These are phyloP conservation scores for Aureobasidium vineae DNA, from an alignment of 2,329 filamentous ascomycete species.

Conservation along the genomic window DNA sequence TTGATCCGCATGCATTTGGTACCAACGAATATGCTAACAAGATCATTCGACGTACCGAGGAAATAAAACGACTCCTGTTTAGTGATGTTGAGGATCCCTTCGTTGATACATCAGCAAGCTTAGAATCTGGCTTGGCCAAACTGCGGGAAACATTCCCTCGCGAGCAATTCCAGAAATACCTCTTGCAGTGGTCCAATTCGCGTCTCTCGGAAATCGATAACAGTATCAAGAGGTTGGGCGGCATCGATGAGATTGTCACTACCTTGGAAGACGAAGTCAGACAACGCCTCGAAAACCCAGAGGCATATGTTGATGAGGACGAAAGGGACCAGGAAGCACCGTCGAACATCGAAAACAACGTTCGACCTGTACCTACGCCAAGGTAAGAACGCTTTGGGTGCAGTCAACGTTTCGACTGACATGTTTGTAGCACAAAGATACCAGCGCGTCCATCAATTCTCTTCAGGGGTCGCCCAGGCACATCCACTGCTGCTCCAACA, in stretches of 20 bases:
- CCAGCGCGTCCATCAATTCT: background rate
- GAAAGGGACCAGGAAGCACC: background rate
- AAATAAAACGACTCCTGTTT: background rate
- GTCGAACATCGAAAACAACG: background rate
- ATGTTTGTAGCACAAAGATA: background rate
- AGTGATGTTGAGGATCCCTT: background rate
- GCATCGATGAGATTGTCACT: constrained; percentile 42
- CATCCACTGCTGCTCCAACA: background rate
- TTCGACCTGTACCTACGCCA: background rate
- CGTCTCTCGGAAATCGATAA: constrained; percentile 48
- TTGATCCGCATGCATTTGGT: background rate
- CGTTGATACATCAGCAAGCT: background rate
- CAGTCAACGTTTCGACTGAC: background rate
- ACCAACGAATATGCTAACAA: background rate
- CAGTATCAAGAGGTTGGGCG: constrained; percentile 46
- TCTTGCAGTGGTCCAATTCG: constrained; percentile 49
- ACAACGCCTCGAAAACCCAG: constrained; percentile 27
- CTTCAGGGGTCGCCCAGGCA: background rate
- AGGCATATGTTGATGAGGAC: background rate
- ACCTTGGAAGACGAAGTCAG: constrained; percentile 37
- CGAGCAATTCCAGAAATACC: constrained; percentile 47
- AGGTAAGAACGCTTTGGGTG: background rate
- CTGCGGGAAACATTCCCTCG: constrained; percentile 47
- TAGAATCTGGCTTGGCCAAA: background rate
- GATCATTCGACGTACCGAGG: background rate